These are phyloP conservation scores for Penicillium dipodomyicola DNA, from an alignment of 495 filamentous ascomycete species.

Conservation along the genomic window DNA sequence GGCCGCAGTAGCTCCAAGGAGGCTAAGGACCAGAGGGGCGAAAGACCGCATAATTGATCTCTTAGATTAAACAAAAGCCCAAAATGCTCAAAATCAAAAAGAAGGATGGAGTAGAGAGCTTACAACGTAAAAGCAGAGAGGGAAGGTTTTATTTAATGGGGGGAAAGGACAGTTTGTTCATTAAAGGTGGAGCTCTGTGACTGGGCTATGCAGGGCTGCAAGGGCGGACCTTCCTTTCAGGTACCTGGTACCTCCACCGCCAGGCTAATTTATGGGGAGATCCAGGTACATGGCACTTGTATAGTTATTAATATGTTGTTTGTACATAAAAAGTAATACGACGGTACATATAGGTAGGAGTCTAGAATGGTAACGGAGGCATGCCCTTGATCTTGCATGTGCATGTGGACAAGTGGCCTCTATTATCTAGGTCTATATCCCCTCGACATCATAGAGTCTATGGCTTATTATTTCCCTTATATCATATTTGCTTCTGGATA, in stretches of 20 bases:
- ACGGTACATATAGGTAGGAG: too few relatives aligned
- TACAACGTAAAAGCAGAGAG: neutral
- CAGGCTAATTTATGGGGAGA: neutral
- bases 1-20: constrained; percentile 58
- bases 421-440: neutral
- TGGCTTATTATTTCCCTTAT: too few relatives aligned
- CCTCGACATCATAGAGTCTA: too few relatives aligned
- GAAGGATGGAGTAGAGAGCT: constrained; percentile 1
- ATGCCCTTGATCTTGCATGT: neutral
- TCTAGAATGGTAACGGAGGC: neutral
- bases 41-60: constrained; percentile 54
- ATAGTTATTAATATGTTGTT: neutral
- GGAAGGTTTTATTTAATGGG: constrained; percentile 22
- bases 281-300: neutral
- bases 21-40: constrained; percentile 54
- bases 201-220: constrained; percentile 26
- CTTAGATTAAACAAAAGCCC: constrained; percentile 8
- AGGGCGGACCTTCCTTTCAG: neutral
- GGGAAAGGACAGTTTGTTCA: constrained; percentile 53
- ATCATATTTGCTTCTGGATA: too few relatives aligned
- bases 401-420: constrained; percentile 11
- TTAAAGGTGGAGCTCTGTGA: constrained; percentile 34
- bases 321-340: too few relatives aligned
- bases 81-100: constrained; percentile 9
- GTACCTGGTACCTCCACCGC: constrained; percentile 6